Evolutionary conservation across 768 basidiomycete species (phyloP), one percentile per base, ranked within the genome.

Genomic region (Mycena rebaudengoi): DNA sequence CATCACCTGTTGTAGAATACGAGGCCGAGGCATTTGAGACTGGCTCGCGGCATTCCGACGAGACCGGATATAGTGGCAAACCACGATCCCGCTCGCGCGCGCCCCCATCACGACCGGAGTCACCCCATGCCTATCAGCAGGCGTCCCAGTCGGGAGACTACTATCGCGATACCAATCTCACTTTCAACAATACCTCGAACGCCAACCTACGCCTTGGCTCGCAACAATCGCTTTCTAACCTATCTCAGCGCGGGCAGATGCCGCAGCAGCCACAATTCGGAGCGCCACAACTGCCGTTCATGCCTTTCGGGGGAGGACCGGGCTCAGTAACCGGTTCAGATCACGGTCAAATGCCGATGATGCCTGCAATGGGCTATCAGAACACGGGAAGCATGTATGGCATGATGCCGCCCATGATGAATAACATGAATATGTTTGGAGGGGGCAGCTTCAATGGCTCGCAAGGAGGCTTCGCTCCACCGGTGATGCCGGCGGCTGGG

Each of bases 11-110:
- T 53, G 2, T 73, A 95, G 96, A 97, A 78, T 98, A 97, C 74
- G 95, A 98, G 76, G 88, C 92, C 4, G 94, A 97, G 75, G 86
- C 95, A 44, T 98, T 94, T 94, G 96, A 95, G 63, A 88, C 88
- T 26, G 88, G 85, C 2, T 89, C 91, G 8, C 89, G 80, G 39
- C 88, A 83, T 62, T 92, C 93, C 11, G 91, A 90, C 53, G 91
- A 92, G 26, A 90, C 89, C 26, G 89, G 88, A 13, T 86, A 89
- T 73, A 80, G 79, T 49, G 89, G 84, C 77, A 90, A 90, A 67
- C 71, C 86, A 45, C 86, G 81, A 25, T 89, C 88, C 7, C 82
- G 85, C 14, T 83, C 85, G 10, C 85, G 80, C 39, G 78, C 81
- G 23, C 83, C 83, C 12, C 79, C 76, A 0, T 91, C 91, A 4